Percentiles rank a stretch among this genome's conserved stretches.
These are phyloP conservation scores for Phlyctochytrium planicorne DNA, from an alignment of 192 early-diverging fungal species.

Conservation along the genomic window DNA sequence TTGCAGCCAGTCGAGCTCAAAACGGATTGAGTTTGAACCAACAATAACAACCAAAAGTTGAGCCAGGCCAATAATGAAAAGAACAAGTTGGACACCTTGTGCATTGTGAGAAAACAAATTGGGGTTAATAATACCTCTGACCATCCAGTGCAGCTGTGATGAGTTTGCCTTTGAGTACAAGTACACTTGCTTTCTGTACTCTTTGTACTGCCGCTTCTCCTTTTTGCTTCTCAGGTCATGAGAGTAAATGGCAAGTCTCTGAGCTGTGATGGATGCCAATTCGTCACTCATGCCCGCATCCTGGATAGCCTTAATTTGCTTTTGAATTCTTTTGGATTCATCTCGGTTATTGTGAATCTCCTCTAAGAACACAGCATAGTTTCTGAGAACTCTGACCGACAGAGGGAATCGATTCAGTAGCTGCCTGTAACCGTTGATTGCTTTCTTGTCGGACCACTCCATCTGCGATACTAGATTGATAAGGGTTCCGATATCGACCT, in stretches of 20 bases:
- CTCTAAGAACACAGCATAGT: constrained; percentile 24
- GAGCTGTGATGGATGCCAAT: neutral
- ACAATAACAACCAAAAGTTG: constrained; percentile 18
- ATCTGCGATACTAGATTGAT: constrained; percentile 29
- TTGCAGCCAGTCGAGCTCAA: constrained; percentile 8
- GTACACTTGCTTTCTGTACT: constrained; percentile 30
- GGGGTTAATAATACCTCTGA: constrained; percentile 11
- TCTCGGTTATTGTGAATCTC: constrained; percentile 33
- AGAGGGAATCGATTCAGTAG: constrained; percentile 23
- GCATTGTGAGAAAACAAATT: neutral
- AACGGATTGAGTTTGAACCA: constrained; percentile 4
- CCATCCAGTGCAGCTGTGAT: constrained; percentile 23
- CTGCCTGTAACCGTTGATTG: constrained; percentile 10
- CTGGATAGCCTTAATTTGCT: constrained; percentile 23
- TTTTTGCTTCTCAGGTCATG: constrained; percentile 9
- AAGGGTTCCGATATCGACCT: constrained; percentile 12
- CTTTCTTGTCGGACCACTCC: constrained; percentile 24
- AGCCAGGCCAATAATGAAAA: constrained; percentile 6
- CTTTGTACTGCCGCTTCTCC: constrained; percentile 24
- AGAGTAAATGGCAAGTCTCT: neutral
- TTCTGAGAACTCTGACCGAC: constrained; percentile 18
- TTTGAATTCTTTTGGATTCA: constrained; percentile 17
- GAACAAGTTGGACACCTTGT: constrained; percentile 20
- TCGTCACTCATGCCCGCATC: constrained; percentile 31
- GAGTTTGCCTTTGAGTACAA: constrained; percentile 28